phyloP scores from a whole-genome alignment of 2,329 filamentous ascomycete genomes.

The Microdochium nivale region DNA sequence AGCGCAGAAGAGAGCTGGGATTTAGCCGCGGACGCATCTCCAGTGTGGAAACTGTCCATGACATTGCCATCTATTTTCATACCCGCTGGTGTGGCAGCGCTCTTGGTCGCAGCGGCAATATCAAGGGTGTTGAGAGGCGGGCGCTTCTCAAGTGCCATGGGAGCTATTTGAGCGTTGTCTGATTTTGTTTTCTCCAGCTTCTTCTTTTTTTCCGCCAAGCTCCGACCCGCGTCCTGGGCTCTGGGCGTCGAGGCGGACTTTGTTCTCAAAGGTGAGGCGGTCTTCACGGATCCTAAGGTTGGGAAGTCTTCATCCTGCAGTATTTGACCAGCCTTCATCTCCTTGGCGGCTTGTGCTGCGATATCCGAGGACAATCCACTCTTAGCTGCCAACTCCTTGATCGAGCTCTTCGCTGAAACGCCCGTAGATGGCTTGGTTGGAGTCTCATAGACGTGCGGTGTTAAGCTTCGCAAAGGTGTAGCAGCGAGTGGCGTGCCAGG shows the following conservation, averaged over 20 bases:
- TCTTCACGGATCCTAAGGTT: conserved; percentile 39
- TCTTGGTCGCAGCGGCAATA: conserved; percentile 39
- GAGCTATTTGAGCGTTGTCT: conserved; percentile 11
- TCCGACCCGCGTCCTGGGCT: neutral
- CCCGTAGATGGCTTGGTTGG: conserved; percentile 9
- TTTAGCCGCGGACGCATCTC: conserved; percentile 22
- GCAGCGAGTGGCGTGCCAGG: conserved; percentile 21
- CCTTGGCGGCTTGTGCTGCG: conserved; percentile 28
- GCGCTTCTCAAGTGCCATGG: conserved; percentile 25
- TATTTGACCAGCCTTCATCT: conserved; percentile 21
- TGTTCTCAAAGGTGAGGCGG: conserved; percentile 21
- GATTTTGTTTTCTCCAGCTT: conserved; percentile 15
- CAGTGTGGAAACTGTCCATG: conserved; percentile 16
- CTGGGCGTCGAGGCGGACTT: conserved; percentile 24
- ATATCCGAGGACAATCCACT: conserved; percentile 39
- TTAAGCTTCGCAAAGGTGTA: conserved; percentile 15
- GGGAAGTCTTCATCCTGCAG: conserved; percentile 58
- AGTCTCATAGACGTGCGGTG: conserved; percentile 8
- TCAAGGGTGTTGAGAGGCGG: conserved; percentile 34
- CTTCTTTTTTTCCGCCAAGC: conserved; percentile 12
- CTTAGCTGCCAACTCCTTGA: conserved; percentile 35
- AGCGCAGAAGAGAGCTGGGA: conserved; percentile 31
- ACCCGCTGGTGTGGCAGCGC: conserved; percentile 8
- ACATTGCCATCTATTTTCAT: conserved; percentile 15
- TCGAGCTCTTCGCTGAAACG: conserved; percentile 29